phyloP scores from a whole-genome alignment of 371 early-diverging fungal species.

The Mortierella sp. region DNA sequence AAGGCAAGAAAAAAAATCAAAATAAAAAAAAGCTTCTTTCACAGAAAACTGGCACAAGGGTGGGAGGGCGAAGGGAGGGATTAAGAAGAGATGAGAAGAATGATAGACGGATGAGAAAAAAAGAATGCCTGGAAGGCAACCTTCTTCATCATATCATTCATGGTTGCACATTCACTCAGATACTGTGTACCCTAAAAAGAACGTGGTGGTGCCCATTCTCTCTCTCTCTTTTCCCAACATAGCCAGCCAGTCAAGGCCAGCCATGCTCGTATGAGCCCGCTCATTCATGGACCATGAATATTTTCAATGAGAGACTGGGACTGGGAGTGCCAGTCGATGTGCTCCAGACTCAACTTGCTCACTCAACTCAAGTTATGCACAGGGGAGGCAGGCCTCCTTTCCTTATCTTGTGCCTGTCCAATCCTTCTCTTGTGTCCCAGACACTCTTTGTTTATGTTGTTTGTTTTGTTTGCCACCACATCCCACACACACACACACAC shows the following conservation, averaged over 20 bases:
- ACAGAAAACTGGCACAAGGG: not conserved
- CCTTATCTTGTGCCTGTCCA: too few species aligned
- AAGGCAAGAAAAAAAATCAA: not conserved
- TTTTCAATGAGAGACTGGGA: too few species aligned
- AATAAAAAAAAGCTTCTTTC: not conserved
- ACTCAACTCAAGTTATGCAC: too few species aligned
- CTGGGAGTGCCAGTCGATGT: too few species aligned
- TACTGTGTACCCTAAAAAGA: not conserved
- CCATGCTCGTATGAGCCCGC: too few species aligned
- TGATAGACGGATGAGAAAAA: not conserved
- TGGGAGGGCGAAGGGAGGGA: not conserved
- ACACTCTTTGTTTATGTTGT: too few species aligned
- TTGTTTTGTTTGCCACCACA: too few species aligned
- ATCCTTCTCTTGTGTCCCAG: too few species aligned
- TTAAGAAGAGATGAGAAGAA: not conserved
- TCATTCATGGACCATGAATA: too few species aligned
- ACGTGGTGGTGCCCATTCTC: not conserved
- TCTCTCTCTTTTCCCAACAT: not conserved
- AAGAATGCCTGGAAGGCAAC: not conserved
- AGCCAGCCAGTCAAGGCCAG: not conserved
- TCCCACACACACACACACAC: too few species aligned
- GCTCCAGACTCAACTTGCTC: too few species aligned
- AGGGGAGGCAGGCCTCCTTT: too few species aligned
- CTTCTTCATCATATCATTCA: not conserved
- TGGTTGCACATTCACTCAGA: not conserved